phyloP scores from a whole-genome alignment of 352 stramenopile species.

The Thalassiosira mediterranea region DNA sequence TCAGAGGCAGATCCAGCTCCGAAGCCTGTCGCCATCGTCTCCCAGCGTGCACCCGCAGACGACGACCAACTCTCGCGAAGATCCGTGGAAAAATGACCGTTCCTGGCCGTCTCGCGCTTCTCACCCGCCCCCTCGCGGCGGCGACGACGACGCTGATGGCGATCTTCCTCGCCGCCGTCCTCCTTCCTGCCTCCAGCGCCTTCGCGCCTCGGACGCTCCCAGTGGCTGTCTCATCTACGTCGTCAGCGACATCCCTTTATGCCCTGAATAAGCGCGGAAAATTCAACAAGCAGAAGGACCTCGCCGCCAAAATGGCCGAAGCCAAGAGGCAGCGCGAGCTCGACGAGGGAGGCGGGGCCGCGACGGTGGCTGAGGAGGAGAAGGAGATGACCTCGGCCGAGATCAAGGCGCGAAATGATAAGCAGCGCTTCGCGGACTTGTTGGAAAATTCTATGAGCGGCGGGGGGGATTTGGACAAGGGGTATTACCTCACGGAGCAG shows the following conservation, averaged over 20 bases:
- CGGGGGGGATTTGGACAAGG: constrained; percentile 31
- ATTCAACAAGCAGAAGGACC: constrained; percentile 77
- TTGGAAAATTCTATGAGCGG: constrained; percentile 65
- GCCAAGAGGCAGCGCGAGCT: constrained; percentile 63
- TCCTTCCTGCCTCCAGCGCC: no score
- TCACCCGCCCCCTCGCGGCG: constrained; percentile 2
- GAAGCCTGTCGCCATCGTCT: no score
- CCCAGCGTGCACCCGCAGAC: no score
- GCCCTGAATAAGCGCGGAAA: constrained; percentile 53
- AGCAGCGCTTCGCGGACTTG: constrained; percentile 70
- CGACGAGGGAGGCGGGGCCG: constrained; percentile 10
- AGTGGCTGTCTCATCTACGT: background rate
- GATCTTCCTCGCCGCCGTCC: background rate
- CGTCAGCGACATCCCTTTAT: constrained; percentile 5
- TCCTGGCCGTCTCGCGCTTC: no score
- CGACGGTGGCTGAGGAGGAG: background rate
- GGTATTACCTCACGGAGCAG: constrained; percentile 65
- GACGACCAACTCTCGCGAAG: no score
- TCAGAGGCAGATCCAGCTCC: no score
- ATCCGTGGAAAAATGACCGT: no score
- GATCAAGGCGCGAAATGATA: constrained; percentile 80
- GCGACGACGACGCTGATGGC: background rate
- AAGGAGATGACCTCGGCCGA: constrained; percentile 22
- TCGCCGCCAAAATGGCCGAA: constrained; percentile 68
- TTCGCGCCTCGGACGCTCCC: background rate